Percentiles rank a stretch among this genome's conserved stretches.
These are phyloP conservation scores for Phycomyces nitens DNA, from an alignment of 192 early-diverging fungal species.

Conservation along the genomic window DNA sequence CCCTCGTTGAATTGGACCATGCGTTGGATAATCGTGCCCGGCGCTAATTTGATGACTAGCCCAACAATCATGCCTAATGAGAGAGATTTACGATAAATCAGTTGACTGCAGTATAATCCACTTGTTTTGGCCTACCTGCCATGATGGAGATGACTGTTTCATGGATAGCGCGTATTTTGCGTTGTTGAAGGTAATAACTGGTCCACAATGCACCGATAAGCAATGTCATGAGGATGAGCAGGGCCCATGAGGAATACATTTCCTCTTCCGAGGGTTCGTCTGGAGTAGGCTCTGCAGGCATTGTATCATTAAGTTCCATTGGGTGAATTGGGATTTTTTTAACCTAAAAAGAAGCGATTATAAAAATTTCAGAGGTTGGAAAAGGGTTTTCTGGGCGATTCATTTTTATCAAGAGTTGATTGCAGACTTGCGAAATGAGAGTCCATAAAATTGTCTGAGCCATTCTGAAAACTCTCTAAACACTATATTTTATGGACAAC, in stretches of 20 bases:
- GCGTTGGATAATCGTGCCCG: constrained; percentile 59
- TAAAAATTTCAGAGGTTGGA: no score
- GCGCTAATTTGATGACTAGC: constrained; percentile 54
- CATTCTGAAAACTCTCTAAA: no score
- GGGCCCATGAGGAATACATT: constrained; percentile 72
- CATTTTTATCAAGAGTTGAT: no score
- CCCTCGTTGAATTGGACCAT: constrained; percentile 90
- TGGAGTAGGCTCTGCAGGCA: background rate
- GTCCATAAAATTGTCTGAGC: no score
- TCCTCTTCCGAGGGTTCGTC: constrained; percentile 59
- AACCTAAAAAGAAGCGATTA: background rate
- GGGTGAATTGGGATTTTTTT: background rate
- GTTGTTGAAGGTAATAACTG: constrained; percentile 85
- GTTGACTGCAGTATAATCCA: background rate
- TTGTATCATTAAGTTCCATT: constrained; percentile 13
- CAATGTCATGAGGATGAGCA: constrained; percentile 82
- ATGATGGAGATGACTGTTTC: constrained; percentile 95
- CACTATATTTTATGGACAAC: no score
- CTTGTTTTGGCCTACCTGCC: constrained; percentile 52
- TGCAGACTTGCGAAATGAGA: no score
- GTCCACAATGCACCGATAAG: constrained; percentile 83
- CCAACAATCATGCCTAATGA: constrained; percentile 65
- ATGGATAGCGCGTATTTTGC: constrained; percentile 86
- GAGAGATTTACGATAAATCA: background rate
- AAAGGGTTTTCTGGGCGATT: no score